Conservation (phyloP, 768 basidiomycete species). For the Gloeophyllum trabeum region DNA sequence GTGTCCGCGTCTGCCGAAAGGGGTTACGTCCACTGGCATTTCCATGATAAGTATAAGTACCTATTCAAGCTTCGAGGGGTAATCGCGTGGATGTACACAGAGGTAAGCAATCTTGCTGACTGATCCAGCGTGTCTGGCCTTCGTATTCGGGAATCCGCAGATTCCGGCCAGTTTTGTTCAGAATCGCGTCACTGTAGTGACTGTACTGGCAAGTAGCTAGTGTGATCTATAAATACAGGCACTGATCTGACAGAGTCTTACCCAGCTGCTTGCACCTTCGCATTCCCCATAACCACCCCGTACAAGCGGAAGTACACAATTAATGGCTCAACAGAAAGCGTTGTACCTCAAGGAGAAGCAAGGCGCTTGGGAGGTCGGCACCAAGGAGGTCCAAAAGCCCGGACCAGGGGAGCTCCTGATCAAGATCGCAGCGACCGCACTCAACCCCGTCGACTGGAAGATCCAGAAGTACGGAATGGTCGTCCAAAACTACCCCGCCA, state of each 20-base stretch:
- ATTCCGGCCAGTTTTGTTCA: background rate
- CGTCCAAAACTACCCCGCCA: constrained; percentile 20
- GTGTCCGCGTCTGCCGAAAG: too few relatives aligned
- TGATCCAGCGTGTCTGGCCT: background rate
- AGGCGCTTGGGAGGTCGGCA: constrained; percentile 4
- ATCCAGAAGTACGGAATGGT: constrained; percentile 20
- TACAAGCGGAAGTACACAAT: too few relatives aligned
- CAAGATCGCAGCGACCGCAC: constrained; percentile 14
- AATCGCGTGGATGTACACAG: too few relatives aligned
- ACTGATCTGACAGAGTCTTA: background rate
- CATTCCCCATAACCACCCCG: background rate
- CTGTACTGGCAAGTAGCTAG: background rate
- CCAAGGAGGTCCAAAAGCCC: constrained; percentile 3
- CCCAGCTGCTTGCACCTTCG: background rate
- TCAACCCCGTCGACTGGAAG: constrained; percentile 26
- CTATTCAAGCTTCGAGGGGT: too few relatives aligned
- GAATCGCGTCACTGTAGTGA: background rate
- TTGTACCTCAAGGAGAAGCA: constrained; percentile 6
- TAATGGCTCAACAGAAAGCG: constrained; percentile 9
- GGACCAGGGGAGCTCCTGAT: constrained; percentile 15
- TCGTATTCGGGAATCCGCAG: background rate
- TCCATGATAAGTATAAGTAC: too few relatives aligned
- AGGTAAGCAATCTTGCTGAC: too few relatives aligned
- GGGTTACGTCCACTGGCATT: too few relatives aligned
- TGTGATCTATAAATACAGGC: background rate